Conservation (phyloP, 208 protist genomes). For the Acanthamoeba healyi region DNA sequence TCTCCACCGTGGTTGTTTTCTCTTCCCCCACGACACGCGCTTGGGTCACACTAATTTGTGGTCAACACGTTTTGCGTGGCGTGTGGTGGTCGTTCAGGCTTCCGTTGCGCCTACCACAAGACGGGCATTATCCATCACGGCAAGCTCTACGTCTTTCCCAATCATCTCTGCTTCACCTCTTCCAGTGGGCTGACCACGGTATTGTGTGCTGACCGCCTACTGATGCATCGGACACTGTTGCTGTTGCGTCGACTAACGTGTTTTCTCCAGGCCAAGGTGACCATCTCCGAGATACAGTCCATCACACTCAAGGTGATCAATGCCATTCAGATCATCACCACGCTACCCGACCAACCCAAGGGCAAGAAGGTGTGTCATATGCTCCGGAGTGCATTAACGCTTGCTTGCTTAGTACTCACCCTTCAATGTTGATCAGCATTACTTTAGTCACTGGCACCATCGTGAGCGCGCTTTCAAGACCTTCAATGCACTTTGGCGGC, state of each 20-base stretch:
- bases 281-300: slow-evolving; percentile 11
- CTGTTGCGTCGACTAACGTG: too few species aligned
- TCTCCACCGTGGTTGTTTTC: background rate
- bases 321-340: slow-evolving; percentile 57
- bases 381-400: background rate
- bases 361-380: slow-evolving; percentile 64
- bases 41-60: background rate
- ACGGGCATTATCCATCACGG: slow-evolving; percentile 70
- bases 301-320: slow-evolving; percentile 66
- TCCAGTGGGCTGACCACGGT: slow-evolving; percentile 64
- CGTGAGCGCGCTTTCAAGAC: slow-evolving; percentile 66
- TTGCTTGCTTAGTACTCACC: background rate
- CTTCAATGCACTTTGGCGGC: slow-evolving; percentile 44
- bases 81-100: background rate
- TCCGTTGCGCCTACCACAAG: slow-evolving; percentile 69
- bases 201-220: too few species aligned
- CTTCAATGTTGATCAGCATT: background rate
- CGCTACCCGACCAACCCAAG: slow-evolving; percentile 1
- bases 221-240: too few species aligned
- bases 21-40: background rate
- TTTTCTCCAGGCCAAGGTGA: slow-evolving; percentile 42
- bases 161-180: slow-evolving; percentile 56
- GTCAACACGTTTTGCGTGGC: background rate
- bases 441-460: slow-evolving; percentile 71
- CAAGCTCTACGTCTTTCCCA: slow-evolving; percentile 68